Base-by-base conservation (phyloP, 2,329 filamentous ascomycete species). In the Tolypocladium tropicale region DNA sequence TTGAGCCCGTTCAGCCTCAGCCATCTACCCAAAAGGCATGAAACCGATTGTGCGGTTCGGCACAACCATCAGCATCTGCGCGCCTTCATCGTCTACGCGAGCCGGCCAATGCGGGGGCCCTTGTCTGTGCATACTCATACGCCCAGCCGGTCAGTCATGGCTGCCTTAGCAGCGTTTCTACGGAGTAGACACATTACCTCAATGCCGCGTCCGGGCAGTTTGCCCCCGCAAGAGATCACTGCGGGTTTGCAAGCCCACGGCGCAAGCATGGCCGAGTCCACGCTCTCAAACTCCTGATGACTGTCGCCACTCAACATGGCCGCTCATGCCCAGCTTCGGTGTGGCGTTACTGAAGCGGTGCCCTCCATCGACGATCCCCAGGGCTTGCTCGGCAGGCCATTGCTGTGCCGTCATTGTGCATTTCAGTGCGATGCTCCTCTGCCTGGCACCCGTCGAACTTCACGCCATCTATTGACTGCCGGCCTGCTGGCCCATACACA, bases 311-410 rank as follows among this genome's bases (percentile, higher is more conserved):
- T 48, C 14, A 23, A 25, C 21, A 48, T 48, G 10, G 43, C 5
- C 43, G 10, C 23, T 4, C 46, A 32, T 48, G 43, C 16, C 43
- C 43, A 30, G 43, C 43, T 18, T n/a, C 46, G 46, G 25, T 18
- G 46, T 43, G 53, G 34, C 34, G 25, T 25, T 46, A 11, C 33
- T 50, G 46, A 36, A 50, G 28, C 28, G 53, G 43, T 48, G 53
- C 46, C 50, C 25, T 28, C 53, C 43, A 39, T 54, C 43, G 43
- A 50, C 43, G 53, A 54, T 54, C 53, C 28, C 28, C 46, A 32
- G 46, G 32, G 46, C 28, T n/a, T 49, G 46, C 43, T 25, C 1
- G 21, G 21, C 5, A 48, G 28, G 43, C 0, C 25, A n/a, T 28
- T 30, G 7, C 25, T 30, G 25, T 48, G 25, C 16, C 46, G 46